Conservation (phyloP, 169 alveolate genomes). For the Plasmodium ovale region DNA sequence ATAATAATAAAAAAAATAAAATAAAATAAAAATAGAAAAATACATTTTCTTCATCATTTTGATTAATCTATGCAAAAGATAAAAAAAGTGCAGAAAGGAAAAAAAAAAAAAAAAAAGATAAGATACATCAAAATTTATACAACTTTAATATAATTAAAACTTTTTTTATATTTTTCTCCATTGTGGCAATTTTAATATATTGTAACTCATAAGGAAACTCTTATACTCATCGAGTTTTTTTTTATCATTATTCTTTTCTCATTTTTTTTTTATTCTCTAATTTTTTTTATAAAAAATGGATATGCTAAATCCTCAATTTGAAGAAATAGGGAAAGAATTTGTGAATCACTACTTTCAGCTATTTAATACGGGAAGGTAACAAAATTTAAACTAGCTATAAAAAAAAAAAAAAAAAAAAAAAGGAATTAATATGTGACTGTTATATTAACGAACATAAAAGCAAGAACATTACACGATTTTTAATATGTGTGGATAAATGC, state of each 20-base stretch:
- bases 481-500: not conserved
- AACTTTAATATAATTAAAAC: not conserved
- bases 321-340: constrained; percentile 86
- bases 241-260: not conserved
- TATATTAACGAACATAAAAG: too few species aligned
- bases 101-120: not conserved
- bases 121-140: not conserved
- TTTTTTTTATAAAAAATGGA: constrained; percentile 52
- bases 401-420: constrained; percentile 13
- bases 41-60: too few species aligned
- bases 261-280: constrained; percentile 17
- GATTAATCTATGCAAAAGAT: too few species aligned
- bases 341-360: constrained; percentile 87
- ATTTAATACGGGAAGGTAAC: constrained; percentile 82
- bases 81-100: not conserved
- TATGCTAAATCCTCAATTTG: constrained; percentile 81
- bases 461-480: not conserved
- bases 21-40: too few species aligned
- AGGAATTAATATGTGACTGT: too few species aligned
- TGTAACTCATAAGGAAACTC: not conserved
- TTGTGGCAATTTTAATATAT: constrained; percentile 4
- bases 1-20: too few species aligned
- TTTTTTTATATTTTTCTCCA: not conserved
- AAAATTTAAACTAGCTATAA: not conserved
- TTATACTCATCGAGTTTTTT: not conserved